Base-by-base conservation (phyloP, 176 grass and related monocot species). In the Puccinellia tenuiflora region DNA sequence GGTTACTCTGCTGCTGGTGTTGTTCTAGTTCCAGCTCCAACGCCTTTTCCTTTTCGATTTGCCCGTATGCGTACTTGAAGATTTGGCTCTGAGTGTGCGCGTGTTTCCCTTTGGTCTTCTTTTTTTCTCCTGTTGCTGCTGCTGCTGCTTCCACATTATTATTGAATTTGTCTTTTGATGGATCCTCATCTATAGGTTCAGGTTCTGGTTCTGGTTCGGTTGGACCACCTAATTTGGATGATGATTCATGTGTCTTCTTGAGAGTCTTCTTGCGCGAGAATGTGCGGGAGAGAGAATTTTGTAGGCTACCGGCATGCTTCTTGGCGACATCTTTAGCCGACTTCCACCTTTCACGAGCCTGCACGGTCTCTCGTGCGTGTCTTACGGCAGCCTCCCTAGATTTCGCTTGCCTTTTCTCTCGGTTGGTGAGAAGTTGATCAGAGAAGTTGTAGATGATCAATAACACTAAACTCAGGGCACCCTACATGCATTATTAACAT, bases 401-500 rank as follows among this genome's bases (percentile, higher is more conserved):
- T 77, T 91, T 97, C 16, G 94, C 94, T 90, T 97, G 91, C 64
- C 82, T 93, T 73, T 91, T 94, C 85, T 92, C 94, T 11, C 92
- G 92, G 63, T 92, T 92, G 0, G 82, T 94, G 37, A 94, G 84
- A 82, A 97, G 85, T 94, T 94, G 94, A 5, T 90, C 94, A 11
- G 94, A 97, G 78, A 94, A 97, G 68, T 97, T 97, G 83, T 97
- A 97, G 62, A 97, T 92, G 55, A 97, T 85, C 66, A 97, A 65
- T 26, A 97, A 68, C 31, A 97, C 61, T 77, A 94, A 85, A 81
- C 86, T 83, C 75, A 97, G 45, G 28, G 83, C 86, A 73, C 90
- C 90, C 94, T 97, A 48, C 59, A 92, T n/a, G n/a, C n/a, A n/a
- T n/a, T n/a, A n/a, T n/a, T n/a, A n/a, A n/a, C n/a, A n/a, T n/a